Conservation (phyloP, 2,329 filamentous ascomycete species). For the Trichophyton equinum region DNA sequence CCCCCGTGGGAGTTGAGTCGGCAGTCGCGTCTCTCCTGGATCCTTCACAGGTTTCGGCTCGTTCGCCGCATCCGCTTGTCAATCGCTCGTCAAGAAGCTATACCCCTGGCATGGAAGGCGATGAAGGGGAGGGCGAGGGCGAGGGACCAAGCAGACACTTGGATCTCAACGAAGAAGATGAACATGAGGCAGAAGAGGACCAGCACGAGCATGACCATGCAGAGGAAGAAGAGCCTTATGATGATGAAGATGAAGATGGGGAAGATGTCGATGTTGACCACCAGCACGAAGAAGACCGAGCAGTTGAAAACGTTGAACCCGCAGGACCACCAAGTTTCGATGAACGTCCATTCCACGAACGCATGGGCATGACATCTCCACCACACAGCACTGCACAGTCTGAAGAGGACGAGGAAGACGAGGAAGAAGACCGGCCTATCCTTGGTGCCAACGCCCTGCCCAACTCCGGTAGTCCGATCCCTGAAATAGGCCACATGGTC, state of each 20-base stretch:
- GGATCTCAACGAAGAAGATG: no score
- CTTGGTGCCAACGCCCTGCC: conserved; percentile 61
- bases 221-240: conserved; percentile 35
- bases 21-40: conserved; percentile 82
- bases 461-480: conserved; percentile 56
- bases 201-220: conserved; percentile 9
- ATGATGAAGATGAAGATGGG: conserved; percentile 30
- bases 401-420: not conserved
- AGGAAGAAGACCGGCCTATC: conserved; percentile 35
- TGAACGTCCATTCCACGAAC: conserved; percentile 28
- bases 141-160: no score
- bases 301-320: conserved; percentile 30
- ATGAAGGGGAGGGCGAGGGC: conserved; percentile 5
- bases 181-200: not conserved
- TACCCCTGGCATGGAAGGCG: conserved; percentile 18
- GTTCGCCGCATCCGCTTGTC: conserved; percentile 36
- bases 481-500: conserved; percentile 58
- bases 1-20: conserved; percentile 64
- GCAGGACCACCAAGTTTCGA: conserved; percentile 27
- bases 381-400: conserved; percentile 43
- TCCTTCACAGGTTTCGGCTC: conserved; percentile 59
- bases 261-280: conserved; percentile 16
- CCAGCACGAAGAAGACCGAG: conserved; percentile 26
- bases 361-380: conserved; percentile 38
- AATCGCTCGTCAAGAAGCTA: conserved; percentile 24